Conservation (phyloP, 805 yeast species). For the Saccharomyces eubayanus region DNA sequence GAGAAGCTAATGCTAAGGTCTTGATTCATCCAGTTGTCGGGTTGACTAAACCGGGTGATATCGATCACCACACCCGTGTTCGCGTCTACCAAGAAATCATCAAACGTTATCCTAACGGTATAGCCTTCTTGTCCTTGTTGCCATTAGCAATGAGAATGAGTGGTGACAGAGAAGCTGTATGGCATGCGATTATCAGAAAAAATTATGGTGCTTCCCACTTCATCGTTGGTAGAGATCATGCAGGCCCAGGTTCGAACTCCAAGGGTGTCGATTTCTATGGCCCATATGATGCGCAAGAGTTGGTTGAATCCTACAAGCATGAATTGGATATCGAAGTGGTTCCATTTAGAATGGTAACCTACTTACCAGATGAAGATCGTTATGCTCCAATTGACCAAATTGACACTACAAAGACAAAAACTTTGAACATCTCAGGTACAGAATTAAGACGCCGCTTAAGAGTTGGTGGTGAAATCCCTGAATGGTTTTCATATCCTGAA, state of each 20-base stretch:
- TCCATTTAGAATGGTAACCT: slow-evolving; percentile 95
- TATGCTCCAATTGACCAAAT: slow-evolving; percentile 93
- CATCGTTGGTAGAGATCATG: slow-evolving; percentile 96
- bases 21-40: slow-evolving; percentile 97
- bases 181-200: slow-evolving; percentile 96
- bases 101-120: slow-evolving; percentile 88
- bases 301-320: slow-evolving; percentile 64
- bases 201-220: slow-evolving; percentile 95
- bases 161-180: slow-evolving; percentile 95
- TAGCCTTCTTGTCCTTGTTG: slow-evolving; percentile 78
- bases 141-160: slow-evolving; percentile 99
- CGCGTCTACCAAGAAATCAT: slow-evolving; percentile 88
- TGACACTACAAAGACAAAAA: slow-evolving; percentile 57
- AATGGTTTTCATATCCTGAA: slow-evolving; percentile 96
- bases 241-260: slow-evolving; percentile 89
- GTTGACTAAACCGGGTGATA: slow-evolving; percentile 93
- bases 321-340: slow-evolving; percentile 87
- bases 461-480: slow-evolving; percentile 84
- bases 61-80: slow-evolving; percentile 95
- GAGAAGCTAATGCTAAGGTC: slow-evolving; percentile 77
- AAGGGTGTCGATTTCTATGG: slow-evolving; percentile 92
- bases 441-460: slow-evolving; percentile 82
- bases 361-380: slow-evolving; percentile 89
- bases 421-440: slow-evolving; percentile 90
- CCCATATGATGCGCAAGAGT: slow-evolving; percentile 91